Percentiles rank a stretch among this genome's conserved stretches.
Conservation (phyloP, 768 basidiomycete genomes). For the Xerocomus brunneocitrinus region DNA sequence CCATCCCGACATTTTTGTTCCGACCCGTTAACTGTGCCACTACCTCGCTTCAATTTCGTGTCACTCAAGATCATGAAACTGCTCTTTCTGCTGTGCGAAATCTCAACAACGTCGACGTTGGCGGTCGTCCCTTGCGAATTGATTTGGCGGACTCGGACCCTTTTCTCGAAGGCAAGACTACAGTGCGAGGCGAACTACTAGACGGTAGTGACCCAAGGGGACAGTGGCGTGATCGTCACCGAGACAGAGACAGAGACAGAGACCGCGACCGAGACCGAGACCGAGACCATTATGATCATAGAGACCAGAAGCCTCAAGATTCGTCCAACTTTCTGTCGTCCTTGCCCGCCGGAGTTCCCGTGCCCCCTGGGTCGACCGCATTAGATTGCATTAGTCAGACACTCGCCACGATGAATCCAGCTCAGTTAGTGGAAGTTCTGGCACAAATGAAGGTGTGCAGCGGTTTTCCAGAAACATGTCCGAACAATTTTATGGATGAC, state of each 20-base stretch:
- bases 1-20: slow-evolving; percentile 22
- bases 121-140: slow-evolving; percentile 88
- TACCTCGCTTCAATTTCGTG: slow-evolving; percentile 6
- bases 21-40: slow-evolving; percentile 3
- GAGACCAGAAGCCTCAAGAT: slow-evolving; percentile 37
- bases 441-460: slow-evolving; percentile 93
- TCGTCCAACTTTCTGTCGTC: slow-evolving; percentile 53
- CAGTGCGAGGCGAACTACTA: slow-evolving; percentile 75
- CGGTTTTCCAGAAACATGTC: slow-evolving; percentile 17
- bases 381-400: slow-evolving; percentile 84
- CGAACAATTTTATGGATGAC: slow-evolving; percentile 20
- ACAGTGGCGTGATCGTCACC: slow-evolving; percentile 44
- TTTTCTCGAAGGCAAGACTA: slow-evolving; percentile 86
- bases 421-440: slow-evolving; percentile 86
- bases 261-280: slow-evolving; percentile 53
- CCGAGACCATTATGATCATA: slow-evolving; percentile 30
- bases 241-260: slow-evolving; percentile 49
- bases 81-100: slow-evolving; percentile 94
- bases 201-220: slow-evolving; percentile 50
- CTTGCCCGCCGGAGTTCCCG: slow-evolving; percentile 72
- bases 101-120: slow-evolving; percentile 87
- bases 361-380: slow-evolving; percentile 65
- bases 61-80: slow-evolving; percentile 81
- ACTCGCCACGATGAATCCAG: slow-evolving; percentile 77
- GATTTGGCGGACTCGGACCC: slow-evolving; percentile 93